A percentile compares a stretch with the other conserved stretches of the same genome.
Conservation (phyloP, 805 yeast genomes). For the Saturnispora serradocipensis region DNA sequence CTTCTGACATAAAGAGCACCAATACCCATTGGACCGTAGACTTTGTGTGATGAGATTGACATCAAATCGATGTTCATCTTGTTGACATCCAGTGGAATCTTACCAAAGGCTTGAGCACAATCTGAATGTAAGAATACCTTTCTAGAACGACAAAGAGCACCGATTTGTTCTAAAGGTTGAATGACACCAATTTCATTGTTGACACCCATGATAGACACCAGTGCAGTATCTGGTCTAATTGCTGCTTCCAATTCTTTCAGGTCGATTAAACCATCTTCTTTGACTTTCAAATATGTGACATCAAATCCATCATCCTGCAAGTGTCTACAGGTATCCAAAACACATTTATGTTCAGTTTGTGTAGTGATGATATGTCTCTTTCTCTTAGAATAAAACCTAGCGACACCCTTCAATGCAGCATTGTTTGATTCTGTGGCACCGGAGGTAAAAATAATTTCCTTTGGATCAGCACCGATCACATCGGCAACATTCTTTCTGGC, state of each 20-base stretch:
- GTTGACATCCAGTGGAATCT: slow-evolving; percentile 86
- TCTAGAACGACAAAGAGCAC: slow-evolving; percentile 71
- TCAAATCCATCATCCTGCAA: slow-evolving; percentile 96
- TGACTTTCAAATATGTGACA: slow-evolving; percentile 85
- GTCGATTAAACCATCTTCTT: slow-evolving; percentile 62
- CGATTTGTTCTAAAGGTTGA: slow-evolving; percentile 93
- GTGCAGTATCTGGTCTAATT: slow-evolving; percentile 81
- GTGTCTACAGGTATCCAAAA: slow-evolving; percentile 91
- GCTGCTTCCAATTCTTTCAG: slow-evolving; percentile 71
- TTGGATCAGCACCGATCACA: slow-evolving; percentile 86
- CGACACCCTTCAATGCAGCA: slow-evolving; percentile 91
- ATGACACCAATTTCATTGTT: slow-evolving; percentile 97
- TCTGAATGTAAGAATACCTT: slow-evolving; percentile 97
- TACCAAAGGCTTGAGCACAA: slow-evolving; percentile 96
- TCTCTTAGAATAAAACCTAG: slow-evolving; percentile 81
- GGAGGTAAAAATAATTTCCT: slow-evolving; percentile 91
- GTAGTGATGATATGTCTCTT: slow-evolving; percentile 93
- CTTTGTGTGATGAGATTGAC: slow-evolving; percentile 92
- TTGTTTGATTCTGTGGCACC: slow-evolving; percentile 98
- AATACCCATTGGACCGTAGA: slow-evolving; percentile 96
- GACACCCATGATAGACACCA: slow-evolving; percentile 94
- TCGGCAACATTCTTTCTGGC: slow-evolving; percentile 80
- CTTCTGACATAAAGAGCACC: slow-evolving; percentile 95
- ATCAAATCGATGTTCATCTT: slow-evolving; percentile 85
- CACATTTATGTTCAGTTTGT: slow-evolving; percentile 98